Percentiles rank a stretch among this genome's conserved stretches.
Evolutionary conservation across 2,329 filamentous ascomycete species (phyloP).

Genomic region (Incumbomyces delicatus): DNA sequence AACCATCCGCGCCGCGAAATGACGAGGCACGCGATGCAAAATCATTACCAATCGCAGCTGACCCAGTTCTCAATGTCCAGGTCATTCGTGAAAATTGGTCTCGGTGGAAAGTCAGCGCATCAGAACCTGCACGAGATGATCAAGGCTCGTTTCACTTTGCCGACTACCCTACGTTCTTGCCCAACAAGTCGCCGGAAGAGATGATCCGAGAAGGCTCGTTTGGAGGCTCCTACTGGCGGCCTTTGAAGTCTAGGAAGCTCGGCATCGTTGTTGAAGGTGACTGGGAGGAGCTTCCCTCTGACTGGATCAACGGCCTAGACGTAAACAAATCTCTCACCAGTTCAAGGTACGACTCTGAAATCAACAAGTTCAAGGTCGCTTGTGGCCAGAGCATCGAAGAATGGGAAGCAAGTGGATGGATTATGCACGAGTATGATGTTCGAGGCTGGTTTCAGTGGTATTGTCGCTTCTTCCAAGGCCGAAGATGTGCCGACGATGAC

Average conservation of each 20-base stretch:
- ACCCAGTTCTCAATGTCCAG: slow-evolving; percentile 16
- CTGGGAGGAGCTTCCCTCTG: slow-evolving; percentile 36
- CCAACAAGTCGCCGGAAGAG: slow-evolving; percentile 45
- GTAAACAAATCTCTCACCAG: slow-evolving; percentile 30
- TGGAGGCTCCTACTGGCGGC: slow-evolving; percentile 44
- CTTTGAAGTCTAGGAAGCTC: slow-evolving; percentile 36
- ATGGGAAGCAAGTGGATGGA: slow-evolving; percentile 49
- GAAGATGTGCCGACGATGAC: slow-evolving; percentile 44
- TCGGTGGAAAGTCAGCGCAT: slow-evolving; percentile 33
- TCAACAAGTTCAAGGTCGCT: slow-evolving; percentile 45
- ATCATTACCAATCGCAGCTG: neutral
- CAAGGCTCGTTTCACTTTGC: slow-evolving; percentile 39
- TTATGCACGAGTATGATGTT: slow-evolving; percentile 43
- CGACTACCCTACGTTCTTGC: slow-evolving; percentile 36
- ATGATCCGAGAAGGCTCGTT: slow-evolving; percentile 45
- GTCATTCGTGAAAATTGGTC: slow-evolving; percentile 31
- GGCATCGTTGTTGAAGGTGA: slow-evolving; percentile 35
- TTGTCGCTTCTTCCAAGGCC: slow-evolving; percentile 41
- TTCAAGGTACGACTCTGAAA: slow-evolving; percentile 34
- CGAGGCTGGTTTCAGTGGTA: slow-evolving; percentile 52
- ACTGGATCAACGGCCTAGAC: slow-evolving; percentile 36
- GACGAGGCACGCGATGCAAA: no score
- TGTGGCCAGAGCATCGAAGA: slow-evolving; percentile 47
- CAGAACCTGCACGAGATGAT: slow-evolving; percentile 33
- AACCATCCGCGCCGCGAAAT: neutral